Base-by-base conservation (phyloP, 352 stramenopile species). In the Blastocystis sp. region DNA sequence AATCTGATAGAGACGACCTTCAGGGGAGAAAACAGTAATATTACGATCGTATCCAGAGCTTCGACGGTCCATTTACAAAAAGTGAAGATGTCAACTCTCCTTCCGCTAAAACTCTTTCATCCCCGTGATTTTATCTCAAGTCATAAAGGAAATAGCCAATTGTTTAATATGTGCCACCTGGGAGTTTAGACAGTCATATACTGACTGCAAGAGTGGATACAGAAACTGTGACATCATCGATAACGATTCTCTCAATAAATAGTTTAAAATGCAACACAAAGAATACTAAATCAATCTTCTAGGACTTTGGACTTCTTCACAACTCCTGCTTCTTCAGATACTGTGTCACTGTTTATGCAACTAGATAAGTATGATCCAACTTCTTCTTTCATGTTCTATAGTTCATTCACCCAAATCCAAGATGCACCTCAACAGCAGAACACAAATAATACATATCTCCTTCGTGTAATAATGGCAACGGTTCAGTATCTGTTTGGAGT, bases 11-110 rank as follows among this genome's bases (percentile, higher is more conserved):
- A 88, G 63, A 78, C 86, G 66, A 39, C 86, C 86, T 39, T 88
- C 86, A 37, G 86, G 86, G 80, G 71, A 88, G 65, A 88, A 88
- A 14, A 88, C 74, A n/a, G 86, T 88, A 78, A 88, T 88, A 77
- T 88, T 85, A 24, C 86, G 57, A 77, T 88, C 86, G 57, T 88
- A 88, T 85, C 65, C 80, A 56, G 77, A 83, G 71, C 71, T 83
- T 83, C 71, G 46, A 65, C 71, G 71, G 39, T 83, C 51, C 71
- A 83, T 83, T 83, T 83, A 29, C 46, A 83, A 83, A 83, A 83
- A 83, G 71, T 83, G 71, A 83, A 83, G 51, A 42, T 63, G 51
- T 51, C 29, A 51, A 35, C 5, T 24, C 54, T 11, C 0, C 14
- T 54, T 42, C 51, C 51, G 42, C 71, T 27, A 21, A 27, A 39